Evolutionary conservation across 345 rosid genomes (phyloP).

Genomic region (Citrus cavaleriei): DNA sequence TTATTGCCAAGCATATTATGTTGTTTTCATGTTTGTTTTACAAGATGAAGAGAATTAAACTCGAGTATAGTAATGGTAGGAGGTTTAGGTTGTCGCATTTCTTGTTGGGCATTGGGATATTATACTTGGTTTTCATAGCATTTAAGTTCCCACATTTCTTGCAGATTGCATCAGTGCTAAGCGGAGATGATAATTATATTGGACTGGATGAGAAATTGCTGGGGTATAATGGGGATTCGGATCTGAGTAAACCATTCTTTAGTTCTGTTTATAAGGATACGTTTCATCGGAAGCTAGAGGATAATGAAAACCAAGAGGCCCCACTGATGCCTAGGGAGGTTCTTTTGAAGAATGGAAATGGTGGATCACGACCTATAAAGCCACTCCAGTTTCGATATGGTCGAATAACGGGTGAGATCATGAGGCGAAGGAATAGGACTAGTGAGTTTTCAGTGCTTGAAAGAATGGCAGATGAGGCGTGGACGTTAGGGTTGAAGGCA

Average conservation of each 20-base stretch:
- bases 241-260: slow-evolving; percentile 47
- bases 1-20: slow-evolving; percentile 14
- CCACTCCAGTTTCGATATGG: slow-evolving; percentile 65
- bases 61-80: slow-evolving; percentile 51
- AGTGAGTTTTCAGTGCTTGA: slow-evolving; percentile 56
- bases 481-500: slow-evolving; percentile 86
- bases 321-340: slow-evolving; percentile 57
- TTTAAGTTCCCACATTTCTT: slow-evolving; percentile 81
- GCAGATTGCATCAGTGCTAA: slow-evolving; percentile 57
- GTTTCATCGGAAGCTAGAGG: slow-evolving; percentile 65
- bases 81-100: slow-evolving; percentile 81
- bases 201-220: slow-evolving; percentile 43
- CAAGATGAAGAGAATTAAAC: slow-evolving; percentile 77
- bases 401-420: slow-evolving; percentile 68
- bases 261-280: slow-evolving; percentile 64
- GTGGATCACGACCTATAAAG: slow-evolving; percentile 34
- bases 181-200: slow-evolving; percentile 61
- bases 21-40: slow-evolving; percentile 18
- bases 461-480: slow-evolving; percentile 92
- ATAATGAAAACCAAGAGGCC: slow-evolving; percentile 43
- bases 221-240: slow-evolving; percentile 43
- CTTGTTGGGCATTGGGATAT: slow-evolving; percentile 53
- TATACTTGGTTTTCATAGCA: slow-evolving; percentile 75
- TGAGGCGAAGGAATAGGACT: slow-evolving; percentile 70
- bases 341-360: slow-evolving; percentile 37